Conservation (phyloP, 108 stramenopile genomes). For the Nitzschia palea region DNA sequence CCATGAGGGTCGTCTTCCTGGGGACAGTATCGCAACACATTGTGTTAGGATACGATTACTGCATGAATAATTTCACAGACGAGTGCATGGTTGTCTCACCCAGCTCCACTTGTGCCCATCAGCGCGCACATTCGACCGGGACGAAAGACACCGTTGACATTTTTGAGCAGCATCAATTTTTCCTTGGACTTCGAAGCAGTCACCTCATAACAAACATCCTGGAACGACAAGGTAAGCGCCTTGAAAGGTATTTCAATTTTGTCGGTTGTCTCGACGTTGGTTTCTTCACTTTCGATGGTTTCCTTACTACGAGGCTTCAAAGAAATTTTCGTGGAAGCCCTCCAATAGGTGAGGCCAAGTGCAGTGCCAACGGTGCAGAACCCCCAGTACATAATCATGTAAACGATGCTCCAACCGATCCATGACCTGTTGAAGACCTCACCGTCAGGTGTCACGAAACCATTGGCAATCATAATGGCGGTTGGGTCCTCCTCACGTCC, state of each 20-base stretch:
- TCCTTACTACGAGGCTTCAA: neutral
- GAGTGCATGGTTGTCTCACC: neutral
- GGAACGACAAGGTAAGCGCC: slow-evolving; percentile 61
- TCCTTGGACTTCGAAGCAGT: slow-evolving; percentile 54
- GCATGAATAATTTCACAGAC: too few relatives aligned
- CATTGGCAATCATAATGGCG: slow-evolving; percentile 37
- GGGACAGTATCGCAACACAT: neutral
- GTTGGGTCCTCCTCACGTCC: slow-evolving; percentile 35
- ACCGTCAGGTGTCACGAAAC: slow-evolving; percentile 40
- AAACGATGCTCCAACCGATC: slow-evolving; percentile 57
- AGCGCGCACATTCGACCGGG: slow-evolving; percentile 58
- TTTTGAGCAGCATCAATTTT: slow-evolving; percentile 47
- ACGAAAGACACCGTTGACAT: slow-evolving; percentile 54
- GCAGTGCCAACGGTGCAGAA: slow-evolving; percentile 39
- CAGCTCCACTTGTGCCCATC: slow-evolving; percentile 61
- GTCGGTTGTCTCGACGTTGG: slow-evolving; percentile 8
- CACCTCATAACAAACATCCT: slow-evolving; percentile 57
- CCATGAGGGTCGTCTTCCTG: slow-evolving; percentile 36
- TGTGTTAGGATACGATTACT: neutral
- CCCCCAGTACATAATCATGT: slow-evolving; percentile 37
- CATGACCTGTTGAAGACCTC: slow-evolving; percentile 38
- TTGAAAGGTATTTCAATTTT: slow-evolving; percentile 51
- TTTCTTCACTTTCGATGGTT: neutral
- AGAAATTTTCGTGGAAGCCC: neutral
- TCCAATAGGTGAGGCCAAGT: slow-evolving; percentile 29